Percentiles rank a stretch among this genome's conserved stretches.
Evolutionary conservation across 331 rosid species (phyloP).

Genomic region (Pyracantha coccinea): DNA sequence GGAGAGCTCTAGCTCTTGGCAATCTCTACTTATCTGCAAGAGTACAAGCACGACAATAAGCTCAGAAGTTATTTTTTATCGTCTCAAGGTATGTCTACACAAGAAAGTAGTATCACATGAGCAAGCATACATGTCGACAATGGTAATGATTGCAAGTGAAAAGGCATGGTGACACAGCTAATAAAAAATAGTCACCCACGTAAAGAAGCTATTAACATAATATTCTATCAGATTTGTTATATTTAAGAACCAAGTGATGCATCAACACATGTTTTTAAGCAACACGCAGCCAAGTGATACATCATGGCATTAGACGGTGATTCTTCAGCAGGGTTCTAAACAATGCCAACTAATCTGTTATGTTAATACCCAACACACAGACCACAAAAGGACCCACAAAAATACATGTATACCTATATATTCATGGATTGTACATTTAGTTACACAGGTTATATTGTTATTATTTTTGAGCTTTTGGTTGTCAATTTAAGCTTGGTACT

Average conservation of each 20-base stretch:
- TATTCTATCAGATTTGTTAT: not conserved
- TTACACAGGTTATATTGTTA: not conserved
- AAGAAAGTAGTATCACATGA: not conserved
- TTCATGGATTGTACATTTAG: not conserved
- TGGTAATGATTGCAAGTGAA: not conserved
- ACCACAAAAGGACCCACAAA: not conserved
- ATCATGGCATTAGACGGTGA: not conserved
- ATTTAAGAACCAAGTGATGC: not conserved
- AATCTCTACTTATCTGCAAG: conserved; percentile 98
- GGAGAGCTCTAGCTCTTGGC: conserved; percentile 92
- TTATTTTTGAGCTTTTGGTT: not conserved
- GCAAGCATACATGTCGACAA: not conserved
- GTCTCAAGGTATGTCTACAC: not conserved
- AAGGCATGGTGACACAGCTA: not conserved
- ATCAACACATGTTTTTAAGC: not conserved
- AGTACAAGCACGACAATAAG: conserved; percentile 10
- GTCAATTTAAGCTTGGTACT: not conserved
- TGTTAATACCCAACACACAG: not conserved
- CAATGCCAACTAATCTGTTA: not conserved
- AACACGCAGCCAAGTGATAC: not conserved
- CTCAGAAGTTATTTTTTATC: not conserved
- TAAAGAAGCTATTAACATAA: not conserved
- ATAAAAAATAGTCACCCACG: not conserved
- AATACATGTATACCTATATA: not conserved
- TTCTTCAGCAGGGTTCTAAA: not conserved